Conservation (phyloP, 2,329 filamentous ascomycete genomes). For the Colletotrichum sidae region DNA sequence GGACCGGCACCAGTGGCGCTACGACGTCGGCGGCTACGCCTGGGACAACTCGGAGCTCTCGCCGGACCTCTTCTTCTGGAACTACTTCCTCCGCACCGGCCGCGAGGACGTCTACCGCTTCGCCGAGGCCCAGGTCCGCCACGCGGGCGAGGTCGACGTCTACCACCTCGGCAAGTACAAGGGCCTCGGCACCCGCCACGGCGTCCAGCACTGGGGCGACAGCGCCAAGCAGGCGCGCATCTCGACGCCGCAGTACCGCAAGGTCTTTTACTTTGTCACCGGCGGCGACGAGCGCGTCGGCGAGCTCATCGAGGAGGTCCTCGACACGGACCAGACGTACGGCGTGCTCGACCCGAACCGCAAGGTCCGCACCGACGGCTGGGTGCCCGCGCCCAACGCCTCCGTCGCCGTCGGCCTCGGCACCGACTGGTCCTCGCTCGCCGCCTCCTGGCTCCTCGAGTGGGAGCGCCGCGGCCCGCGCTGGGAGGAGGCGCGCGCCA, state of each 20-base stretch:
- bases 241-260: constrained; percentile 67
- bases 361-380: constrained; percentile 67
- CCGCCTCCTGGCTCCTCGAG: constrained; percentile 52
- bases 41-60: constrained; percentile 76
- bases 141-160: constrained; percentile 71
- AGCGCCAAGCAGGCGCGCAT: constrained; percentile 72
- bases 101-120: constrained; percentile 68
- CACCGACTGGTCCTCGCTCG: not conserved
- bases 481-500: constrained; percentile 63
- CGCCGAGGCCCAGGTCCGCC: constrained; percentile 68
- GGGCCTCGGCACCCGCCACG: constrained; percentile 71
- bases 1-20: constrained; percentile 70
- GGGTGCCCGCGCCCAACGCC: constrained; percentile 55
- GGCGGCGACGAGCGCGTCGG: constrained; percentile 69
- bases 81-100: constrained; percentile 70
- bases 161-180: constrained; percentile 70
- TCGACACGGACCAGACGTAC: constrained; percentile 66
- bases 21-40: constrained; percentile 72
- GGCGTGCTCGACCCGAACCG: constrained; percentile 65
- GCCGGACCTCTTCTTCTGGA: constrained; percentile 72
- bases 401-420: constrained; percentile 52
- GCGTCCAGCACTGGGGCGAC: constrained; percentile 71
- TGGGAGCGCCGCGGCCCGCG: constrained; percentile 67
- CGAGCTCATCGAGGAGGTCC: constrained; percentile 62
- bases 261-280: constrained; percentile 65